Base-by-base conservation (phyloP, 805 yeast species). In the Saccharomyces eubayanus region DNA sequence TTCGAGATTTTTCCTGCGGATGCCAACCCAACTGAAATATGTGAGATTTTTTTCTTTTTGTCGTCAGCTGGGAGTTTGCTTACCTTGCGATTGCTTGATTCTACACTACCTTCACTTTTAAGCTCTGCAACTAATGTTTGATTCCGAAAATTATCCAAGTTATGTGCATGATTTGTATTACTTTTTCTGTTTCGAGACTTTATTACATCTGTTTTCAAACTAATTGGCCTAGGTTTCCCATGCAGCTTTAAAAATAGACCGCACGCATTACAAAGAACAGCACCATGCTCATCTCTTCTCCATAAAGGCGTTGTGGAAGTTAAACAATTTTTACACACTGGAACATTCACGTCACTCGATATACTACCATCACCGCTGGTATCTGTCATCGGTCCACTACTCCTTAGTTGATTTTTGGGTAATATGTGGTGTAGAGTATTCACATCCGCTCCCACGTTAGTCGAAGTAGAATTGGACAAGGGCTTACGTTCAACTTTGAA, bases 271-370 rank as follows among this genome's bases (percentile, higher is more conserved):
- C 98, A 91, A 49, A 91, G 77, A 31, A 91, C 96, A 62, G 84
- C 85, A 14, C 96, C 96, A 10, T 87, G 81, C 64, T 90, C 97
- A 71, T 91, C 97, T 58, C 97, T 77, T 70, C 97, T 79, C 97
- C 97, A 91, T 29, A 91, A 74, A 0, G 98, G 97, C 1, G 98
- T 91, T 1, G 94, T 91, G 55, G 89, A 87, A 1, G 98, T 91
- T 63, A 85, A 80, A 73, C 98, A 91, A 70, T 91, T 91, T 61
- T 86, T 88, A 69, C 98, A 91, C 24, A 85, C 78, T 4, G 95
- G 89, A 36, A 81, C 74, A 21, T 53, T 57, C 27, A 43, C 43
- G 5, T 36, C 43, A 36, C 6, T 47, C 14, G 57, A 50, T 4
- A 47, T 28, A 24, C 20, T 36, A 36, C 3, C 6, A 9, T 36